Conservation (phyloP, 1,284 basidiomycete genomes). For the Fomitiporia mediterranea region DNA sequence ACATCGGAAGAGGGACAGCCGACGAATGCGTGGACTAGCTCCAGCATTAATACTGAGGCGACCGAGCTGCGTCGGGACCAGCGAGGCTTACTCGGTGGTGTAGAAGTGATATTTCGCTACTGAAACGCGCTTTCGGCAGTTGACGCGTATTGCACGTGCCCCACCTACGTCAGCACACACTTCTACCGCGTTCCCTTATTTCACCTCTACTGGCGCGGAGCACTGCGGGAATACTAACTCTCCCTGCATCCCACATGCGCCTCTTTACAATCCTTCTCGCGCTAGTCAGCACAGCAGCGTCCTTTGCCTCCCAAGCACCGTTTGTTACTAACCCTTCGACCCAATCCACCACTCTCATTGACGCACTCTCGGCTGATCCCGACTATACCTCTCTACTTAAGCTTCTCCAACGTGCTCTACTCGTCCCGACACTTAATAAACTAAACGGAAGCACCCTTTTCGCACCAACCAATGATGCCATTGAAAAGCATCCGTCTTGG, state of each 20-base stretch:
- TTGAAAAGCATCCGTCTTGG: slow-evolving; percentile 57
- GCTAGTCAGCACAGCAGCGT: slow-evolving; percentile 29
- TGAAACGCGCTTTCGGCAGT: neutral
- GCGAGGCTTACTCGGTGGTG: neutral
- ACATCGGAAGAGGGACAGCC: slow-evolving; percentile 54
- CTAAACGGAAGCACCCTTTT: slow-evolving; percentile 85
- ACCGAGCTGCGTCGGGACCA: neutral
- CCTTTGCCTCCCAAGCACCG: slow-evolving; percentile 29
- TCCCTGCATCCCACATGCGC: slow-evolving; percentile 29
- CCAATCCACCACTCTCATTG: slow-evolving; percentile 64
- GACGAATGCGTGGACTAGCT: slow-evolving; percentile 51
- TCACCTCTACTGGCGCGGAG: neutral
- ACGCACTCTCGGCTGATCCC: slow-evolving; percentile 68
- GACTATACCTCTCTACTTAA: slow-evolving; percentile 78
- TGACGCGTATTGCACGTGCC: neutral
- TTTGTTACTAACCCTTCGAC: slow-evolving; percentile 26
- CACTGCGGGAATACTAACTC: slow-evolving; percentile 25
- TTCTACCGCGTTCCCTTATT: neutral
- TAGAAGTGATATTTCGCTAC: neutral
- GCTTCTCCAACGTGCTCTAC: slow-evolving; percentile 80
- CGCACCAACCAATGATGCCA: slow-evolving; percentile 92
- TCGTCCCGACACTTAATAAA: slow-evolving; percentile 88
- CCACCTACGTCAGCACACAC: slow-evolving; percentile 1
- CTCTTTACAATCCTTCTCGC: slow-evolving; percentile 28
- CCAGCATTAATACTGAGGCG: no score